A percentile compares a stretch with the other conserved stretches of the same genome.
Conservation (phyloP, 129 eudicot genomes). For the Arctium minus region DNA sequence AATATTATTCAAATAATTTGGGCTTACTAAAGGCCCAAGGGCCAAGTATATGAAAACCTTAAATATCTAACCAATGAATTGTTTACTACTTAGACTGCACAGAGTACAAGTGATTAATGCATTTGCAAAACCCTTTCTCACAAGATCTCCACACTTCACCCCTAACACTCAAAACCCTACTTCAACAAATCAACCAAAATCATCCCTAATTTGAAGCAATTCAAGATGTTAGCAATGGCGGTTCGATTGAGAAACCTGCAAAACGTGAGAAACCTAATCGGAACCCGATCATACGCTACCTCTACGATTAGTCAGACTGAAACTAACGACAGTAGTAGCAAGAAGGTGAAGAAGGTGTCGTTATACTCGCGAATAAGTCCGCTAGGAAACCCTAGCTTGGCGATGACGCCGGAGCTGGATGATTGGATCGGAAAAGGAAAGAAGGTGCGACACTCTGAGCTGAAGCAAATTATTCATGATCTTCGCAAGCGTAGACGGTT, state of each 20-base stretch:
- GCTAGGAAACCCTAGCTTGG: conserved; percentile 60
- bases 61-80: background rate
- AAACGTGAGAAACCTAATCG: conserved; percentile 22
- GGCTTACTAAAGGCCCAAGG: conserved; percentile 11
- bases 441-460: conserved; percentile 51
- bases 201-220: background rate
- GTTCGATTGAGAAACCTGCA: conserved; percentile 29
- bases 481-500: conserved; percentile 73
- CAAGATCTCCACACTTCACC: background rate
- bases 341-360: conserved; percentile 25
- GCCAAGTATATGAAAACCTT: background rate
- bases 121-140: conserved; percentile 15
- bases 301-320: conserved; percentile 34
- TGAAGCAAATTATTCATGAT: conserved; percentile 63
- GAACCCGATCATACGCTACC: conserved; percentile 18
- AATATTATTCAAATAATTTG: background rate
- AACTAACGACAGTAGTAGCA: conserved; percentile 11
- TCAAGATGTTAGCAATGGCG: conserved; percentile 27
- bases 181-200: background rate
- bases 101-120: background rate
- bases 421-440: conserved; percentile 58
- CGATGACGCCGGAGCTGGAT: conserved; percentile 61
- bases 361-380: conserved; percentile 75
- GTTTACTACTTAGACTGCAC: background rate
- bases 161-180: conserved; percentile 22